phyloP scores from a whole-genome alignment of 2,329 filamentous ascomycete genomes.

The Chaetomium sp. region DNA sequence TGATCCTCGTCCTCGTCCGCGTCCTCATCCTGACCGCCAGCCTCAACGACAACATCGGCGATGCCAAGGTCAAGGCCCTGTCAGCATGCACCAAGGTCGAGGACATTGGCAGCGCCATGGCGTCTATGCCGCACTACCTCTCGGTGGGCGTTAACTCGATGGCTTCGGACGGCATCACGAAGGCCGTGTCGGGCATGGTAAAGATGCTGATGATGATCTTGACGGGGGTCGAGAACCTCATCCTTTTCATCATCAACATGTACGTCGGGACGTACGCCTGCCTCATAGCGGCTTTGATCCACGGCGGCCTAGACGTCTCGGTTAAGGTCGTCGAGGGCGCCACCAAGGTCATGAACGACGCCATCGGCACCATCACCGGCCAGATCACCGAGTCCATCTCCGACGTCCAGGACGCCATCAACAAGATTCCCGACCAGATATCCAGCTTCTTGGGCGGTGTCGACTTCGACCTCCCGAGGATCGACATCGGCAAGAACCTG shows the following conservation, averaged over 20 bases:
- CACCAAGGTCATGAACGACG: conserved; percentile 55
- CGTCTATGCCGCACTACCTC: conserved; percentile 97
- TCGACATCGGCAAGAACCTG: conserved; percentile 69
- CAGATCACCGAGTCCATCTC: conserved; percentile 58
- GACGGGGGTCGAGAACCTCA: conserved; percentile 80
- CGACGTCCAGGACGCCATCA: conserved; percentile 50
- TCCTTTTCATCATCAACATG: conserved; percentile 91
- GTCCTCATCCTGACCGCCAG: conserved; percentile 74
- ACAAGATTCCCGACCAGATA: conserved; percentile 44
- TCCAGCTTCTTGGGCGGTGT: conserved; percentile 45
- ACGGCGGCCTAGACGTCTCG: conserved; percentile 74
- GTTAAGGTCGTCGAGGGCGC: conserved; percentile 45
- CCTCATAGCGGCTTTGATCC: conserved; percentile 79
- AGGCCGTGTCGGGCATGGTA: conserved; percentile 78
- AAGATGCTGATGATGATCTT: conserved; percentile 76
- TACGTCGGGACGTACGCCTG: conserved; percentile 89
- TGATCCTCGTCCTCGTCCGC: conserved; percentile 81
- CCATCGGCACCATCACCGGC: conserved; percentile 54
- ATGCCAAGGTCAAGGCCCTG: conserved; percentile 78
- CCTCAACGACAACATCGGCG: conserved; percentile 72
- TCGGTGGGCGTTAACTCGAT: conserved; percentile 85
- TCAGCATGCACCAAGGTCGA: conserved; percentile 91
- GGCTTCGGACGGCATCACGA: conserved; percentile 76
- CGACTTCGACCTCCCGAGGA: conserved; percentile 50
- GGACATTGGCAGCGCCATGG: conserved; percentile 90